Evolutionary conservation across 352 stramenopile species (phyloP).

Genomic region (Globisporangium spinosum): DNA sequence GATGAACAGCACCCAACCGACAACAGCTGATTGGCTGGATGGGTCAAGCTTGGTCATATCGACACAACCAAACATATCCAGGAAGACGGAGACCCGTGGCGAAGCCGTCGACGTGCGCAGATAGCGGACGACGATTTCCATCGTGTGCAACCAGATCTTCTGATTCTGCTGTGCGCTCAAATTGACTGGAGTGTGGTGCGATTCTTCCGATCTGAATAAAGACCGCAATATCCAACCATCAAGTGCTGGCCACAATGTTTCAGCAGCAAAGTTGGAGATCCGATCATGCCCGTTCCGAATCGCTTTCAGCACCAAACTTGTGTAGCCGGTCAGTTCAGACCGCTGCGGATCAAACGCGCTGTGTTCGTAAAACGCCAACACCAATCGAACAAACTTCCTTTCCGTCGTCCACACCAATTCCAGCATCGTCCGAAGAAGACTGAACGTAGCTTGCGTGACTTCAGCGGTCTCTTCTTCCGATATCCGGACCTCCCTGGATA

Average conservation of each 20-base stretch:
- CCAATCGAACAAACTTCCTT: slow-evolving; percentile 34
- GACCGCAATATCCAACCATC: slow-evolving; percentile 11
- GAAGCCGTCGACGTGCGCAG: slow-evolving; percentile 7
- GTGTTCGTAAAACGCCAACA: slow-evolving; percentile 31
- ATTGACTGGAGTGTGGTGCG: background rate
- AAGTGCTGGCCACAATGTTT: slow-evolving; percentile 40
- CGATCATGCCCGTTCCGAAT: slow-evolving; percentile 23
- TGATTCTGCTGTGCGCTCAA: background rate
- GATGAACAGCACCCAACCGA: slow-evolving; percentile 13
- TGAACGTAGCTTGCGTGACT: slow-evolving; percentile 29
- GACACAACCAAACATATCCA: slow-evolving; percentile 13
- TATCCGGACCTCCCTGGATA: slow-evolving; percentile 13
- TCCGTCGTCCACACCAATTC: slow-evolving; percentile 23
- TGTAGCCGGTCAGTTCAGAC: slow-evolving; percentile 20
- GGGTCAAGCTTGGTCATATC: slow-evolving; percentile 11
- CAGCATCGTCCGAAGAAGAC: slow-evolving; percentile 36
- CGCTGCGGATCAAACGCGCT: slow-evolving; percentile 17
- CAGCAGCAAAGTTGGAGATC: slow-evolving; percentile 27
- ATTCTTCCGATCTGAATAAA: slow-evolving; percentile 19
- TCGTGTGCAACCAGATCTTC: slow-evolving; percentile 8
- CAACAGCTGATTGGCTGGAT: background rate
- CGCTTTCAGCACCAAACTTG: slow-evolving; percentile 23
- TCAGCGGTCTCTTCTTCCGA: slow-evolving; percentile 24
- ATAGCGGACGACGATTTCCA: slow-evolving; percentile 16
- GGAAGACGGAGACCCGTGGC: slow-evolving; percentile 4